A percentile compares a stretch with the other conserved stretches of the same genome.
These are phyloP conservation scores for Cladophialophora bantiana DNA, from an alignment of 2,329 filamentous ascomycete genomes.

Conservation along the genomic window DNA sequence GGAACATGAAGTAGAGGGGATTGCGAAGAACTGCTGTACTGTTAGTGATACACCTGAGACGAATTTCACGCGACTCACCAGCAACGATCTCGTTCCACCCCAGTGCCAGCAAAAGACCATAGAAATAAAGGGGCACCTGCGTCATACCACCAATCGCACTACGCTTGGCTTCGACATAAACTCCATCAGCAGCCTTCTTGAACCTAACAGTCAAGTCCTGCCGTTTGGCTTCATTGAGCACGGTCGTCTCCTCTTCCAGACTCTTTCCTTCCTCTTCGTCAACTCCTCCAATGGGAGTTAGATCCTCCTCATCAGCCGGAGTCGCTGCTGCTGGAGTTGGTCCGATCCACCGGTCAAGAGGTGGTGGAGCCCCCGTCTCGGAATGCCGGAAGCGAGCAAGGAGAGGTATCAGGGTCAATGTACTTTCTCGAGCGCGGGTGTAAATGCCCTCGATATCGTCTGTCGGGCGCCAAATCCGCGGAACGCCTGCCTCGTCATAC, in stretches of 20 bases:
- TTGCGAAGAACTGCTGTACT: slow-evolving; percentile 79
- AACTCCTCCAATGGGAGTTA: slow-evolving; percentile 86
- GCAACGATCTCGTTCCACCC: slow-evolving; percentile 99
- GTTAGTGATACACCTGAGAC: slow-evolving; percentile 27
- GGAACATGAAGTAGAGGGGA: slow-evolving; percentile 87
- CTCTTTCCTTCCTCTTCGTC: slow-evolving; percentile 95
- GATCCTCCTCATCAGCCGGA: slow-evolving; percentile 85
- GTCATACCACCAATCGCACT: slow-evolving; percentile 95
- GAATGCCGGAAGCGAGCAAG: slow-evolving; percentile 82
- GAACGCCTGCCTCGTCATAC: slow-evolving; percentile 93
- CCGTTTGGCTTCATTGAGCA: slow-evolving; percentile 87
- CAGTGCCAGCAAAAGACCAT: slow-evolving; percentile 82
- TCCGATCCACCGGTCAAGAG: slow-evolving; percentile 85
- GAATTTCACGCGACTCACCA: slow-evolving; percentile 64
- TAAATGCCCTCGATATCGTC: slow-evolving; percentile 98
- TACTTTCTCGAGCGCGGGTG: slow-evolving; percentile 89
- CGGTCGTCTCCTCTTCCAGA: slow-evolving; percentile 92
- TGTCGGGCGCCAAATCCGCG: slow-evolving; percentile 92
- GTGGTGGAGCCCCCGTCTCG: slow-evolving; percentile 73
- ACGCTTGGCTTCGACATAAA: slow-evolving; percentile 97
- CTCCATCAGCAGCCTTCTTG: slow-evolving; percentile 97
- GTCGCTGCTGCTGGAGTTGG: slow-evolving; percentile 75
- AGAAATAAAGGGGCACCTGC: slow-evolving; percentile 94
- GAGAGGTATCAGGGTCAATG: slow-evolving; percentile 86
- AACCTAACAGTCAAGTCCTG: slow-evolving; percentile 93